These are phyloP conservation scores for Colletotrichum noveboracense DNA, from an alignment of 2,329 filamentous ascomycete species.

Conservation along the genomic window DNA sequence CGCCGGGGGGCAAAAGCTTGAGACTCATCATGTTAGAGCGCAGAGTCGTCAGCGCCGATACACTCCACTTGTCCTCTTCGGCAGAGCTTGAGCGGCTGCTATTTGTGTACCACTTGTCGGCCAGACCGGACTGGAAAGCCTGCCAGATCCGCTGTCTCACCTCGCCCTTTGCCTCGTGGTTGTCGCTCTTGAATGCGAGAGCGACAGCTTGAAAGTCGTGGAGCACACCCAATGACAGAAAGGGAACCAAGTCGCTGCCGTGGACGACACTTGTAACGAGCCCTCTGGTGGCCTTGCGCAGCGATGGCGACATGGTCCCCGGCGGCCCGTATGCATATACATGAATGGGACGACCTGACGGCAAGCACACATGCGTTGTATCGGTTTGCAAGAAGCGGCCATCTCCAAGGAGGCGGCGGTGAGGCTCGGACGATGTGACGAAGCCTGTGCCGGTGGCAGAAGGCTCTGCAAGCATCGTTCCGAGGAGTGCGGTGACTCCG, in stretches of 20 bases:
- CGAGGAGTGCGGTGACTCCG: slow-evolving; percentile 72
- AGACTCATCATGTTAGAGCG: slow-evolving; percentile 70
- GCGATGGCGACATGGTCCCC: slow-evolving; percentile 71
- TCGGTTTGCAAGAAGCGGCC: slow-evolving; percentile 22
- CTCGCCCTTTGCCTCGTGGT: slow-evolving; percentile 69
- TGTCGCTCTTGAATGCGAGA: slow-evolving; percentile 75
- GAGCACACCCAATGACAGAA: slow-evolving; percentile 73
- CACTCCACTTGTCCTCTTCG: slow-evolving; percentile 73
- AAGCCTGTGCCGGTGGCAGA: slow-evolving; percentile 61
- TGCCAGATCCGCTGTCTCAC: slow-evolving; percentile 71
- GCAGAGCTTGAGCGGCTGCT: slow-evolving; percentile 39
- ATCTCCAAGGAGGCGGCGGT: slow-evolving; percentile 43
- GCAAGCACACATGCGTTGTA: slow-evolving; percentile 55
- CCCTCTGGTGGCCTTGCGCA: slow-evolving; percentile 73
- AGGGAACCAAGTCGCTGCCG: slow-evolving; percentile 75
- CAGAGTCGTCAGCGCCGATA: slow-evolving; percentile 68
- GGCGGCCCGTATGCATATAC: slow-evolving; percentile 82
- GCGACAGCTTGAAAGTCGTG: slow-evolving; percentile 78
- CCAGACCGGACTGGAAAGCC: slow-evolving; percentile 65
- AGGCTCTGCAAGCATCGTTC: slow-evolving; percentile 73
- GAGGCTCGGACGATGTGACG: slow-evolving; percentile 61
- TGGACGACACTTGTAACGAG: slow-evolving; percentile 79
- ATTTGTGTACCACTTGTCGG: slow-evolving; percentile 63
- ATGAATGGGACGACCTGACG: slow-evolving; percentile 73
- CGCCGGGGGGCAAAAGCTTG: slow-evolving; percentile 77